Evolutionary conservation across 2,329 filamentous ascomycete species (phyloP).

Genomic region (Knoxdaviesia proteae): DNA sequence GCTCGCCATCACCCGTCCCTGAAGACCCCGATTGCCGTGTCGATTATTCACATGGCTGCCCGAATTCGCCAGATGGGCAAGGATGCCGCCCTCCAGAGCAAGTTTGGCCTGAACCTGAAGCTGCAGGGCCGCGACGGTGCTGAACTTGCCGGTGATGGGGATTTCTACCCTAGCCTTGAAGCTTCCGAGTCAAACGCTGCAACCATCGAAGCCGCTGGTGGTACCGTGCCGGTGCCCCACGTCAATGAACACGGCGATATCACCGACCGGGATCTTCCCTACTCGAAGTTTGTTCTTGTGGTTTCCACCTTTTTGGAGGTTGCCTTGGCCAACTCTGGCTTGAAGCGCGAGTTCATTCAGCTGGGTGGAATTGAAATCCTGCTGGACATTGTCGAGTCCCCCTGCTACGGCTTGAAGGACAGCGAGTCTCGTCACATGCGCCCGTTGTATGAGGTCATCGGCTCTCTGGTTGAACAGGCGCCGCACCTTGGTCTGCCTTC

Average conservation of each 20-base stretch:
- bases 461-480: conserved; percentile 59
- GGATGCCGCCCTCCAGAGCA: conserved; percentile 28
- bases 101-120: conserved; percentile 56
- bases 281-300: conserved; percentile 31
- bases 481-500: conserved; percentile 67
- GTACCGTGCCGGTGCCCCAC: too few species aligned
- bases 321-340: conserved; percentile 52
- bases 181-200: too few species aligned
- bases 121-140: too few species aligned
- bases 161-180: too few species aligned
- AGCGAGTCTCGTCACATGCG: conserved; percentile 44
- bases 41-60: conserved; percentile 75
- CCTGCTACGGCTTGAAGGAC: conserved; percentile 41
- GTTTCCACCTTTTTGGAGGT: conserved; percentile 53
- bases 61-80: conserved; percentile 58
- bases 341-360: conserved; percentile 57
- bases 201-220: too few species aligned
- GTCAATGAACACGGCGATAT: conserved; percentile 1
- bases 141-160: too few species aligned
- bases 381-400: conserved; percentile 64
- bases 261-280: conserved; percentile 7
- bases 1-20: conserved; percentile 79
- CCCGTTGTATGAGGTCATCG: conserved; percentile 52
- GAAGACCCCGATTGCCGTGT: conserved; percentile 58
- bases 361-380: conserved; percentile 65